Conservation (phyloP, 164 flowering plant species). For the Vitis rupestris region DNA sequence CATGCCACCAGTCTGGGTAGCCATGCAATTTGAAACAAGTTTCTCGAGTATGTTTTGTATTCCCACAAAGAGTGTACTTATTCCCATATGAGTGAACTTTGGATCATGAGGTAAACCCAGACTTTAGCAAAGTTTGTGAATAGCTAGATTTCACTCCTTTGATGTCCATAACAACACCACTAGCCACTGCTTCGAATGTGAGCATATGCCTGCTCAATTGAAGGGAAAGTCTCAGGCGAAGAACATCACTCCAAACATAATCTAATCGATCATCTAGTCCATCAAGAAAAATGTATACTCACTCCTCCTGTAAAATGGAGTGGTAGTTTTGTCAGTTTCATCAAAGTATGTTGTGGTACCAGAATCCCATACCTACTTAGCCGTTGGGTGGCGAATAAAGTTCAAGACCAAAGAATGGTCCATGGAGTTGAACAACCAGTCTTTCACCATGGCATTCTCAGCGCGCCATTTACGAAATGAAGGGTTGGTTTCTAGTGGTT, state of each 20-base stretch:
- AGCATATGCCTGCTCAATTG: constrained; percentile 4
- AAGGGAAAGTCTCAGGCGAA: neutral
- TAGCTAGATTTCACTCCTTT: no score
- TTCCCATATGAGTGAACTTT: no score
- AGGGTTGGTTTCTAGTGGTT: constrained; percentile 2
- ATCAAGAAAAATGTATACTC: no score
- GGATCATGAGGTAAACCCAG: neutral
- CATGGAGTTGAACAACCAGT: no score
- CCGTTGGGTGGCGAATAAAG: no score
- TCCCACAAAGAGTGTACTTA: no score
- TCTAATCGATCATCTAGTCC: neutral
- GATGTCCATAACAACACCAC: no score
- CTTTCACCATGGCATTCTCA: constrained; percentile 6
- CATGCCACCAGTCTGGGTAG: neutral
- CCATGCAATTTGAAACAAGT: no score
- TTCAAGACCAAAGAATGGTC: no score
- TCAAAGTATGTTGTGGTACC: neutral
- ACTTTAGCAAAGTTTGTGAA: neutral
- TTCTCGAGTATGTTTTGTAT: neutral
- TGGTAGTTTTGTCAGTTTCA: neutral
- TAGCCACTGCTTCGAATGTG: neutral
- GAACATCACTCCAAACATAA: constrained; percentile 1
- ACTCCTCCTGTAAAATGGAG: no score
- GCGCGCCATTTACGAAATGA: constrained; percentile 1
- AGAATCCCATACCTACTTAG: no score